Base-by-base conservation (phyloP, 1,284 basidiomycete genomes). In the Vanrija pseudolonga region DNA sequence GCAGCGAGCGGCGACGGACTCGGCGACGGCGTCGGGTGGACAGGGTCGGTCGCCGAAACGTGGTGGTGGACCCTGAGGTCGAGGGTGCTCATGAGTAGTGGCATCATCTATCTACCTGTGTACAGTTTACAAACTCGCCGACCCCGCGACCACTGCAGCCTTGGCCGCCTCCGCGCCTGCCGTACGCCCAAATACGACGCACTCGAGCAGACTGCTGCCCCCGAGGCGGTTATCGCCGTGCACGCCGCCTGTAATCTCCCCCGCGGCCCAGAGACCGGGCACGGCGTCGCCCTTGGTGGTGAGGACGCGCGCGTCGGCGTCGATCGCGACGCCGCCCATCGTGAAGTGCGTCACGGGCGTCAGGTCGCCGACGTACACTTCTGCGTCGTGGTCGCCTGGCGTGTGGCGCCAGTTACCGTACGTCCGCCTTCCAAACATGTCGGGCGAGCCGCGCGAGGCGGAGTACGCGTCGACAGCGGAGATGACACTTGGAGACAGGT, bases 71-170 rank as follows among this genome's bases (percentile, higher is more conserved):
- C 24, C 24, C 24, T 26, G 24, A 26, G 24, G 5, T 9, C 5
- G 9, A 4, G 24, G 9, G 5, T 26, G 24, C 5, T 9, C n/a
- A n/a, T 26, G 24, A 26, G 24, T 9, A 26, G 24, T 26, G 24
- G 24, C 24, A 26, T 26, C n/a, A n/a, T 5, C 24, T 5, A 26
- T 32, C 32, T 32, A 14, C 26, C 8, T 32, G 12, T 32, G 14
- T 32, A 9, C 32, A 12, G 2, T 8, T 12, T 32, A 32, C 32
- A 32, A 32, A 89, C 90, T 1, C 89, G 88, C 71, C 84, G 88
- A 19, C 82, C 97, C 2, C 93, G 90, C 17, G 86, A 89, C 73
- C 87, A 95, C n/a, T 94, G 87, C 77, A 97, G 97, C 69, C 88
- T 91, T 67, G 93, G 93, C 14, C 90, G 86, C 50, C 86, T 94